Conservation (phyloP, 2,329 filamentous ascomycete species). For the Trichoderma koningii region DNA sequence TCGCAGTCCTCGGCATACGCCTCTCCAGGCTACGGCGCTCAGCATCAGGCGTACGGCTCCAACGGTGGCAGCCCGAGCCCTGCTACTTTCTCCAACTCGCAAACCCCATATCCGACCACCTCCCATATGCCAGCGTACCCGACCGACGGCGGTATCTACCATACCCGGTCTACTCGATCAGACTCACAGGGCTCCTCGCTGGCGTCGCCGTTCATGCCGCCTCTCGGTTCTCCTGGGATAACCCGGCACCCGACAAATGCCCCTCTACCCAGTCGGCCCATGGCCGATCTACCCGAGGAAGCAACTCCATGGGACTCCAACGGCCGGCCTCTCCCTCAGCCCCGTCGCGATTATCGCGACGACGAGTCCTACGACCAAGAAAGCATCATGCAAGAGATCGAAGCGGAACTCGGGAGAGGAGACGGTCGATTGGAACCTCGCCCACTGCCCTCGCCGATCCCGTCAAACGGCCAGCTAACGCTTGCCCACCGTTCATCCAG, state of each 20-base stretch:
- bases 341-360: conserved; percentile 31
- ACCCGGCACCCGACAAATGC: conserved; percentile 62
- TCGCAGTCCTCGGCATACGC: conserved; percentile 42
- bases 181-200: conserved; percentile 53
- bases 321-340: conserved; percentile 32
- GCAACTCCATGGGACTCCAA: conserved; percentile 46
- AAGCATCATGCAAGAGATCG: conserved; percentile 60
- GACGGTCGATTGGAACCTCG: conserved; percentile 36
- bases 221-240: conserved; percentile 50
- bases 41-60: conserved; percentile 36
- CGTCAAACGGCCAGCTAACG: conserved; percentile 49
- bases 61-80: conserved; percentile 46
- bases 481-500: conserved; percentile 40
- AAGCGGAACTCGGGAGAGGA: conserved; percentile 52
- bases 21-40: conserved; percentile 38
- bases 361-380: conserved; percentile 51
- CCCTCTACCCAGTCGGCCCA: conserved; percentile 57
- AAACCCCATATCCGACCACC: conserved; percentile 55
- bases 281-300: conserved; percentile 49
- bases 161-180: conserved; percentile 50
- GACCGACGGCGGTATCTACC: conserved; percentile 50
- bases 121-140: conserved; percentile 56
- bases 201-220: conserved; percentile 47
- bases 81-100: conserved; percentile 42
- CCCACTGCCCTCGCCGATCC: conserved; percentile 38